Evolutionary conservation across 306 rosid genomes (phyloP).

Genomic region (Vigna mungo): DNA sequence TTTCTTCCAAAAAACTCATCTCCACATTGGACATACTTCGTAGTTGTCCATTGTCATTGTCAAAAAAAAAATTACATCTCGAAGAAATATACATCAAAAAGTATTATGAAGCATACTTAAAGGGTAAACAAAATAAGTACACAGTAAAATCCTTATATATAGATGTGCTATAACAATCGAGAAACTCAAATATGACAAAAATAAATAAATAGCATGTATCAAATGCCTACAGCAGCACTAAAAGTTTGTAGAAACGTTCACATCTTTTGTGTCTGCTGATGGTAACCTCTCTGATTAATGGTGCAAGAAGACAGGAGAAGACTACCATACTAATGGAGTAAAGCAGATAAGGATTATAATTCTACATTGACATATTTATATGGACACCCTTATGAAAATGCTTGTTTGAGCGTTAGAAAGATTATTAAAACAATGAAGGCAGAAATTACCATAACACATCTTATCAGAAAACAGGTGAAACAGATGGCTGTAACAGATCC

Average conservation of each 20-base stretch:
- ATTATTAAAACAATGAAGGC: slow-evolving; percentile 29
- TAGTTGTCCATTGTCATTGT: neutral
- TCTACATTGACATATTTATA: slow-evolving; percentile 3
- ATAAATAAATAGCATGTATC: neutral
- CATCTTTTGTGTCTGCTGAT: neutral
- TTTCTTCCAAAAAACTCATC: slow-evolving; percentile 23
- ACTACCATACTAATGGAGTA: slow-evolving; percentile 17
- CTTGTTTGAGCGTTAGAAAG: neutral
- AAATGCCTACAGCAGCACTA: neutral
- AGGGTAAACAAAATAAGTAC: neutral
- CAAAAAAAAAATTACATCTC: slow-evolving; percentile 25
- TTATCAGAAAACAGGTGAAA: slow-evolving; percentile 89
- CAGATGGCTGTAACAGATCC: slow-evolving; percentile 97
- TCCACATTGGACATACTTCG: slow-evolving; percentile 6
- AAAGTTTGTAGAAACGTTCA: slow-evolving; percentile 22
- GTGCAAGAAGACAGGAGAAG: slow-evolving; percentile 30
- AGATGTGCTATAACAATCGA: neutral
- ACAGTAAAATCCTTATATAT: neutral
- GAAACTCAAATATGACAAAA: neutral
- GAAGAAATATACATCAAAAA: neutral
- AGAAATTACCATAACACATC: slow-evolving; percentile 89
- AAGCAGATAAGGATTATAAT: slow-evolving; percentile 17
- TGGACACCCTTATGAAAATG: slow-evolving; percentile 27
- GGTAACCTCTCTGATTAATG: slow-evolving; percentile 9
- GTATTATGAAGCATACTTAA: neutral